These are phyloP conservation scores for Bisporella sp. DNA, from an alignment of 2,329 filamentous ascomycete species.

Conservation along the genomic window DNA sequence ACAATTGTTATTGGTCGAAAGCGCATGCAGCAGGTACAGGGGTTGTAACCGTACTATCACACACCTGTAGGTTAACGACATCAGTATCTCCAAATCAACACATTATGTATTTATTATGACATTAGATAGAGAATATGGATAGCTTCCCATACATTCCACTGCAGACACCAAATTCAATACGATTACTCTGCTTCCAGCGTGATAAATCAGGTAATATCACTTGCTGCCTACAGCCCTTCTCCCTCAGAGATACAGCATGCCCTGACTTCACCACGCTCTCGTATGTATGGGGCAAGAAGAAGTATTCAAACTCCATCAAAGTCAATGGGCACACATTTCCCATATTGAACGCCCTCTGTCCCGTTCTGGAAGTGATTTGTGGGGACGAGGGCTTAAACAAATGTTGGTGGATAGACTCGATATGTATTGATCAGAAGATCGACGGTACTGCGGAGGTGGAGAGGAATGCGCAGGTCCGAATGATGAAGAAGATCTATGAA, in stretches of 20 bases:
- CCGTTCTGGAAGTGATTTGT: background rate
- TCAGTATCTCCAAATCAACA: no score
- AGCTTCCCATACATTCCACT: slow-evolving; percentile 4
- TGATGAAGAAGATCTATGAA: slow-evolving; percentile 3
- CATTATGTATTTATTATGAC: background rate
- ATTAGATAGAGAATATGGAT: background rate
- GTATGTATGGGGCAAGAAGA: slow-evolving; percentile 1
- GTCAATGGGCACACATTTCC: slow-evolving; percentile 1
- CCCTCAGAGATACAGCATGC: background rate
- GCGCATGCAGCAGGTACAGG: no score
- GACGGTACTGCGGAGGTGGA: background rate
- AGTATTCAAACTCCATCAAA: background rate
- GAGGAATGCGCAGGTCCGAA: background rate
- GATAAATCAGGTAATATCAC: slow-evolving; percentile 1
- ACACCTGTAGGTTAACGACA: no score
- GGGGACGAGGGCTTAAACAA: background rate
- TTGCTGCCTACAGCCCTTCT: slow-evolving; percentile 3
- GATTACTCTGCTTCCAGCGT: slow-evolving; percentile 1
- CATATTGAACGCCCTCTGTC: background rate
- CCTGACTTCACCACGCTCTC: background rate
- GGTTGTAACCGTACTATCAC: no score
- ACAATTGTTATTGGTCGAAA: no score
- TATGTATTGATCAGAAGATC: slow-evolving; percentile 1
- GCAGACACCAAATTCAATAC: slow-evolving; percentile 2
- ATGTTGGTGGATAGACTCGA: slow-evolving; percentile 3